These are phyloP conservation scores for Fusarium longipes DNA, from an alignment of 2,329 filamentous ascomycete genomes.

Conservation along the genomic window DNA sequence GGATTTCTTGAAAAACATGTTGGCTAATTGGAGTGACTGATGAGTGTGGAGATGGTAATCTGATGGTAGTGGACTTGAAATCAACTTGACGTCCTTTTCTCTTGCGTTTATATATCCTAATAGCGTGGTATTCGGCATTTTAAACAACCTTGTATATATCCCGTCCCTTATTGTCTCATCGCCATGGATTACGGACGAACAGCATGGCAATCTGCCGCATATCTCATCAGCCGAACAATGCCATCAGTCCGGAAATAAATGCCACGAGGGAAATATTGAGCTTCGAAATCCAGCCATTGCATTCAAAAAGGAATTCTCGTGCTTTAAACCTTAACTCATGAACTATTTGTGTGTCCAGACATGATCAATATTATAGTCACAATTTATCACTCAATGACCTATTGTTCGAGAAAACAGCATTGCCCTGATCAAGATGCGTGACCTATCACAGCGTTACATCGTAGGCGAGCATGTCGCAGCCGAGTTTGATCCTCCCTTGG, in stretches of 20 bases:
- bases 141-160: not conserved
- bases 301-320: not conserved
- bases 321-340: not conserved
- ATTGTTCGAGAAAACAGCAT: not conserved
- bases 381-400: not conserved
- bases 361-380: slow-evolving; percentile 1
- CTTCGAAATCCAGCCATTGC: fast-evolving
- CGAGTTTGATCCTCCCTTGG: not conserved
- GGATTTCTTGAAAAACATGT: slow-evolving; percentile 9
- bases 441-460: slow-evolving; percentile 21
- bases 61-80: not conserved
- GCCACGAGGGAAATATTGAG: not conserved
- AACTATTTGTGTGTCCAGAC: not conserved
- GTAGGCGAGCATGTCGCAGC: not conserved
- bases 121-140: not conserved
- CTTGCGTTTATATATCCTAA: not conserved
- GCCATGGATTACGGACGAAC: not conserved
- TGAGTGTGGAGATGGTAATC: not conserved
- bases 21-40: not conserved
- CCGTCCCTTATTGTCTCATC: not conserved
- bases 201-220: not conserved
- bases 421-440: slow-evolving; percentile 8
- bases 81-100: not conserved
- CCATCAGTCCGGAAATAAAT: not conserved
- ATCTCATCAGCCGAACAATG: not conserved